Conservation (phyloP, 2,329 filamentous ascomycete species). For the Coniochaeta sp. region DNA sequence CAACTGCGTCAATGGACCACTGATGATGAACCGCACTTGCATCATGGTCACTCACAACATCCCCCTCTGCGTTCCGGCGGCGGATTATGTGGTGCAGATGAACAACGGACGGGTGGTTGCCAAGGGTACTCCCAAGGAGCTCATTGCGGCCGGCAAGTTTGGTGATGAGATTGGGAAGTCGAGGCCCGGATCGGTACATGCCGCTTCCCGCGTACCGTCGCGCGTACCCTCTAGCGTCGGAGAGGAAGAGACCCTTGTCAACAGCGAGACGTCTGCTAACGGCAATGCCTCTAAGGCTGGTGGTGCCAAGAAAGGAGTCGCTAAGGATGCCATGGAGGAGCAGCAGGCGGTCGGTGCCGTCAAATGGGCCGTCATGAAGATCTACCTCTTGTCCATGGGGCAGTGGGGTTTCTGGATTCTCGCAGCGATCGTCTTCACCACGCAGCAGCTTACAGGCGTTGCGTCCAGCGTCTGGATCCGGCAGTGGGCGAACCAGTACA, state of each 20-base stretch:
- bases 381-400: slow-evolving; percentile 91
- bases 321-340: slow-evolving; percentile 59
- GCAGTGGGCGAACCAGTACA: slow-evolving; percentile 90
- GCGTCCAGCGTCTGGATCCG: slow-evolving; percentile 93
- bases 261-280: slow-evolving; percentile 41
- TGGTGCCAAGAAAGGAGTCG: slow-evolving; percentile 29
- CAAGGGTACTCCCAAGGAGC: slow-evolving; percentile 70
- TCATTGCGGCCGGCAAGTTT: slow-evolving; percentile 81
- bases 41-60: slow-evolving; percentile 95
- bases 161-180: slow-evolving; percentile 78
- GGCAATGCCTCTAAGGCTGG: slow-evolving; percentile 28
- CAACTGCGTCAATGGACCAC: slow-evolving; percentile 79
- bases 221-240: slow-evolving; percentile 69
- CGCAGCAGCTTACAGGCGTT: slow-evolving; percentile 80
- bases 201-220: slow-evolving; percentile 65
- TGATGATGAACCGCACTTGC: slow-evolving; percentile 86
- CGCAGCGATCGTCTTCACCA: slow-evolving; percentile 65
- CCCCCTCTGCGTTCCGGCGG: slow-evolving; percentile 73
- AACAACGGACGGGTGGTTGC: slow-evolving; percentile 76
- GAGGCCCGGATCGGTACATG: slow-evolving; percentile 58
- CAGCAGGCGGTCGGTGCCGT: slow-evolving; percentile 79
- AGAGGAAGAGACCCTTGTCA: slow-evolving; percentile 53
- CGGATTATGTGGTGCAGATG: slow-evolving; percentile 75
- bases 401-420: slow-evolving; percentile 90
- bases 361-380: slow-evolving; percentile 75